A percentile compares a stretch with the other conserved stretches of the same genome.
Conservation (phyloP, 352 stramenopile species). For the Phytophthora sojae region DNA sequence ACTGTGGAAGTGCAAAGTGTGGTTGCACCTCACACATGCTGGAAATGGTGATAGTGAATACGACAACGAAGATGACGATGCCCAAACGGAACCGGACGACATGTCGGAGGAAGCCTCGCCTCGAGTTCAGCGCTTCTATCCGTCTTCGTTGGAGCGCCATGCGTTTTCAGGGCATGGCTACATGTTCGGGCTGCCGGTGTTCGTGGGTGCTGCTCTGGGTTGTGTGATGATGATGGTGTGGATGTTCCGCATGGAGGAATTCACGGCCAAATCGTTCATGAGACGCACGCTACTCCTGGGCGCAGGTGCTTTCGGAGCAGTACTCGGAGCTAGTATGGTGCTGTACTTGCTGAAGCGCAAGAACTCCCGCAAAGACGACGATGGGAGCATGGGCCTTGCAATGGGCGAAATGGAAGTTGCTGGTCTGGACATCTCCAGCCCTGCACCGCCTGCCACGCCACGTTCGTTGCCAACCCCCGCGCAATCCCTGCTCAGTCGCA, state of each 20-base stretch:
- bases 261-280: conserved; percentile 45
- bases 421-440: conserved; percentile 39
- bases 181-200: conserved; percentile 42
- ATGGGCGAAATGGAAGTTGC: conserved; percentile 56
- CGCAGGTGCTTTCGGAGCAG: conserved; percentile 34
- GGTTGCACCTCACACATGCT: conserved; percentile 53
- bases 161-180: conserved; percentile 46
- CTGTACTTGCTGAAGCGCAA: conserved; percentile 19
- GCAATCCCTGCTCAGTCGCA: conserved; percentile 38
- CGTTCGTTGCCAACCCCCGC: conserved; percentile 37
- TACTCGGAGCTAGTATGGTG: conserved; percentile 38
- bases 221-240: conserved; percentile 41
- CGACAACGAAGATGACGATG: conserved; percentile 39
- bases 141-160: conserved; percentile 32
- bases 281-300: conserved; percentile 47
- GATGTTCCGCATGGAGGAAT: conserved; percentile 36
- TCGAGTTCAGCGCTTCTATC: conserved; percentile 52
- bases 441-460: conserved; percentile 46
- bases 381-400: conserved; percentile 31
- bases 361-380: conserved; percentile 16
- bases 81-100: conserved; percentile 44
- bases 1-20: conserved; percentile 59
- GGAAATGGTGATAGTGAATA: conserved; percentile 10
- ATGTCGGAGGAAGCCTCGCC: conserved; percentile 33
- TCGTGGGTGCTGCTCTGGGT: conserved; percentile 41